Conservation (phyloP, 2,329 filamentous ascomycete genomes). For the Fusarium armeniacum region DNA sequence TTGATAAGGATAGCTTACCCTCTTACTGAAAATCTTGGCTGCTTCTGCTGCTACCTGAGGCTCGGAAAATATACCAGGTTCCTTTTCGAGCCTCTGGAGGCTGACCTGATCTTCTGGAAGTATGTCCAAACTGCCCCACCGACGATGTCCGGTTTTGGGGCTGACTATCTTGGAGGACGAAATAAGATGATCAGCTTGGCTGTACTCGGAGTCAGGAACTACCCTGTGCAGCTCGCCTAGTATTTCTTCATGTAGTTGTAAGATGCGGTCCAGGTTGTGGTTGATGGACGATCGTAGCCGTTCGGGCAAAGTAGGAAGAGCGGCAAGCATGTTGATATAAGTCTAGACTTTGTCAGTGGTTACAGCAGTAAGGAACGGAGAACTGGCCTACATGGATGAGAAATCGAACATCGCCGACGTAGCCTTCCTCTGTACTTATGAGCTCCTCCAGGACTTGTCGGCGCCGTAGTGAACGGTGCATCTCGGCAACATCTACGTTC, state of each 20-base stretch:
- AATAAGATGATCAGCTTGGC: conserved; percentile 54
- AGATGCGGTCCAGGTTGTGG: conserved; percentile 81
- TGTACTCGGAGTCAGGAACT: conserved; percentile 77
- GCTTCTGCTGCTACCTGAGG: conserved; percentile 72
- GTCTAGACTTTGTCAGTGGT: conserved; percentile 64
- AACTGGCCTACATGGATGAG: conserved; percentile 78
- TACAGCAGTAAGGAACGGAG: background rate
- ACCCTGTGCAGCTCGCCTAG: conserved; percentile 78
- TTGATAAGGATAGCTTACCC: conserved; percentile 57
- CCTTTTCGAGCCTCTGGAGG: conserved; percentile 60
- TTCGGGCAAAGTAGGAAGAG: conserved; percentile 74
- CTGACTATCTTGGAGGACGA: conserved; percentile 29
- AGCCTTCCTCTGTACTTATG: conserved; percentile 87
- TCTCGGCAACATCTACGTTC: conserved; percentile 75
- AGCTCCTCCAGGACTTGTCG: conserved; percentile 87
- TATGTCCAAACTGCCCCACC: conserved; percentile 64
- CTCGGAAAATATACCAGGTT: conserved; percentile 68
- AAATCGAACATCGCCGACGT: conserved; percentile 88
- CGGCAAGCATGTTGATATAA: conserved; percentile 80
- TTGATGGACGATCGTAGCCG: conserved; percentile 80
- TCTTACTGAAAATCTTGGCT: conserved; percentile 71
- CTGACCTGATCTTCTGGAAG: conserved; percentile 59
- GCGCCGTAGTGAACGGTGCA: conserved; percentile 79
- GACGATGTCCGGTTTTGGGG: conserved; percentile 55
- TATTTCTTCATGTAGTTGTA: conserved; percentile 86